Evolutionary conservation across 768 basidiomycete genomes (phyloP).

Genomic region (Neoboletus brunneissimus): DNA sequence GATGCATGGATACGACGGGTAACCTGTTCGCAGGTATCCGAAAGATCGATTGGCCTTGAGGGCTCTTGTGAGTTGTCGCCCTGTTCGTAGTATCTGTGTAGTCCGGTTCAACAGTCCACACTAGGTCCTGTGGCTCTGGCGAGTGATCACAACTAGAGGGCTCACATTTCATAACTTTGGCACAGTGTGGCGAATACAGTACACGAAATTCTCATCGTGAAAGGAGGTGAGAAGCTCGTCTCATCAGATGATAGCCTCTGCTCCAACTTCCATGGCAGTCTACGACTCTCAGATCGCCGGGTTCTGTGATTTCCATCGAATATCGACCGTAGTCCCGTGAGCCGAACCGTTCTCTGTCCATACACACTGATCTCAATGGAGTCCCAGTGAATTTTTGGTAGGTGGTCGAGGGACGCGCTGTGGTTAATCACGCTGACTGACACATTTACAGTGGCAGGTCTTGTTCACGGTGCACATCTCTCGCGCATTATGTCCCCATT

Average conservation of each 20-base stretch:
- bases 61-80: neutral
- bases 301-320: neutral
- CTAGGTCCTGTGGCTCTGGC: neutral
- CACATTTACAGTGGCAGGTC: neutral
- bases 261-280: neutral
- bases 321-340: neutral
- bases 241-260: neutral
- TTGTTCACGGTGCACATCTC: neutral
- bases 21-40: too few relatives aligned
- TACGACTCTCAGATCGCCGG: neutral
- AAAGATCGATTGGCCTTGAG: neutral
- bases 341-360: neutral
- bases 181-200: neutral
- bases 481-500: too few relatives aligned
- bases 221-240: neutral
- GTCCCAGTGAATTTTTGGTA: conserved; percentile 6
- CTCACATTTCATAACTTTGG: neutral
- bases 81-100: neutral
- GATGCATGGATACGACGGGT: neutral
- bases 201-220: neutral
- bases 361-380: neutral
- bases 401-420: neutral
- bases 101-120: neutral
- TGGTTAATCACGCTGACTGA: neutral
- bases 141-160: neutral